Evolutionary conservation across 305 asterid genomes (phyloP).

Genomic region (Salvia sclarea): DNA sequence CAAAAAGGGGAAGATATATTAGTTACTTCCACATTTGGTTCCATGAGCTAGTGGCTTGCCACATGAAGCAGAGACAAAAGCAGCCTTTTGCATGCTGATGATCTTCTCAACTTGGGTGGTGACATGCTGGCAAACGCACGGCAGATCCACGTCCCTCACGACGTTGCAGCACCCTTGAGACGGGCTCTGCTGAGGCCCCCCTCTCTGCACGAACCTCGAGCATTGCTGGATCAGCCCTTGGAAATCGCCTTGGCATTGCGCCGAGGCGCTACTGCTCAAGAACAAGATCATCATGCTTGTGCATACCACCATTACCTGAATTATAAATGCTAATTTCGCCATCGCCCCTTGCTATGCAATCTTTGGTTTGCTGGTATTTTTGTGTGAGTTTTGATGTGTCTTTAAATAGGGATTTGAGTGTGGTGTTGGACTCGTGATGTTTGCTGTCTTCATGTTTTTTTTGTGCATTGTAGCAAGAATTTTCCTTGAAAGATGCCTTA

Average conservation of each 20-base stretch:
- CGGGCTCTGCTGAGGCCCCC: conserved; percentile 49
- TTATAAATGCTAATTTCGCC: conserved; percentile 6
- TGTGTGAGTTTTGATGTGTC: background rate
- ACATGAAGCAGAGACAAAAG: conserved; percentile 47
- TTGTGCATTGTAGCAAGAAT: too few species aligned
- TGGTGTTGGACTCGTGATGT: background rate
- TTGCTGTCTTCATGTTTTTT: background rate
- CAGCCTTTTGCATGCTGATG: conserved; percentile 67
- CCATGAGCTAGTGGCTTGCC: conserved; percentile 59
- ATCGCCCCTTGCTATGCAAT: too few species aligned
- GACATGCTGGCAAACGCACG: conserved; percentile 54
- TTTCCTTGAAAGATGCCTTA: background rate
- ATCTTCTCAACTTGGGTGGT: conserved; percentile 45
- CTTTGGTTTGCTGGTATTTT: too few species aligned
- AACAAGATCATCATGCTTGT: conserved; percentile 5
- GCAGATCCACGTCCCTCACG: conserved; percentile 46
- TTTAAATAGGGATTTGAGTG: background rate
- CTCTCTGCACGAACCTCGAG: conserved; percentile 49
- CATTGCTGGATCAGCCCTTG: conserved; percentile 62
- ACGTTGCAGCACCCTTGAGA: conserved; percentile 55
- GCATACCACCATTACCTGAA: conserved; percentile 29
- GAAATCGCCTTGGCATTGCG: conserved; percentile 66
- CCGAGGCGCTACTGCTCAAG: too few species aligned
- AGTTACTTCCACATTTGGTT: conserved; percentile 68
- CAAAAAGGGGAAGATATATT: too few species aligned